Conservation (phyloP, 768 basidiomycete species). For the Floccularia luteovirens region DNA sequence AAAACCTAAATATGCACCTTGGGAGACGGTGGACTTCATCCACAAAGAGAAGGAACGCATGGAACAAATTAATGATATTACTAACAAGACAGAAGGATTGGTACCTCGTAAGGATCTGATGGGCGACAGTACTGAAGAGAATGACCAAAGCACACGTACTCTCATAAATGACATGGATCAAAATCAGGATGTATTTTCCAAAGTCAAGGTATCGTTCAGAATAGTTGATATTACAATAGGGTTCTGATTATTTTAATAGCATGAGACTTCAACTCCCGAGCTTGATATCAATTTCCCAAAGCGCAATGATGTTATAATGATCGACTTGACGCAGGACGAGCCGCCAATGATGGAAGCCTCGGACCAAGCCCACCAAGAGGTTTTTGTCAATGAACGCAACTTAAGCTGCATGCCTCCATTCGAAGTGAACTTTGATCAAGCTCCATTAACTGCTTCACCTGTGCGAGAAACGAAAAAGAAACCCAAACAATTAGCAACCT, state of each 20-base stretch:
- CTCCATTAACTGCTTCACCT: background rate
- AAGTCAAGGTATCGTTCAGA: background rate
- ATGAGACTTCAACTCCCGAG: background rate
- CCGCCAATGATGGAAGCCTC: background rate
- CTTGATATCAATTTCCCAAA: background rate
- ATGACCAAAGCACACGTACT: background rate
- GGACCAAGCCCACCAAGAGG: constrained; percentile 4
- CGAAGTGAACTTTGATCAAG: background rate
- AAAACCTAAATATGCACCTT: constrained; percentile 21
- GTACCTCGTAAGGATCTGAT: background rate
- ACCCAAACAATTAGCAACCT: background rate
- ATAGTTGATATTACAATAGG: background rate
- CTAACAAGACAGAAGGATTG: constrained; percentile 1
- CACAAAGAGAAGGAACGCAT: constrained; percentile 6
- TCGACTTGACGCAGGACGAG: constrained; percentile 35
- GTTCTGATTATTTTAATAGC: background rate
- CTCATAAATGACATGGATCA: background rate
- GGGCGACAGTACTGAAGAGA: background rate
- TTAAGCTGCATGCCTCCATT: background rate
- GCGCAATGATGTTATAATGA: constrained; percentile 19
- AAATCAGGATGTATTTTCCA: background rate
- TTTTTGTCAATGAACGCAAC: constrained; percentile 4
- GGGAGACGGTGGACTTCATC: constrained; percentile 16
- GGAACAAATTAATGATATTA: too few relatives aligned
- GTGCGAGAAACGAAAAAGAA: background rate